phyloP scores from a whole-genome alignment of 2,329 filamentous ascomycete species.

The Fusarium illudens region DNA sequence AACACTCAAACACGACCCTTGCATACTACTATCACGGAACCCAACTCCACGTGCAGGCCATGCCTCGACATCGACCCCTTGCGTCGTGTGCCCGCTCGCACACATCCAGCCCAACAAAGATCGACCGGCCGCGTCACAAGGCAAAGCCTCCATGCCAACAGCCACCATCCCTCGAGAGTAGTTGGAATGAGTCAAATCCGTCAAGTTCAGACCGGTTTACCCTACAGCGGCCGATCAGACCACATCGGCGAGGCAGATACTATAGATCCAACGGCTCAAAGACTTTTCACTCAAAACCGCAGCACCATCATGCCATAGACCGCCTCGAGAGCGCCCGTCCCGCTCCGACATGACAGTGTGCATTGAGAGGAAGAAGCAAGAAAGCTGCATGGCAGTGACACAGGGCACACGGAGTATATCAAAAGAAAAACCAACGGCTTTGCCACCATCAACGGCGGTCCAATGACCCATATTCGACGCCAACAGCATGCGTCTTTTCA shows the following conservation, averaged over 20 bases:
- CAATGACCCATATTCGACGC: not conserved
- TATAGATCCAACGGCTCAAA: not conserved
- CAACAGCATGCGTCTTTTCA: not conserved
- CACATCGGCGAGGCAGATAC: not conserved
- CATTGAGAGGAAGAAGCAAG: slow-evolving; percentile 15
- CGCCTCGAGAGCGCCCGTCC: not conserved
- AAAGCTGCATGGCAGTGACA: not conserved
- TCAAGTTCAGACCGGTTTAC: not conserved
- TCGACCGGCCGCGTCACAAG: not conserved
- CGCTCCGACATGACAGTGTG: not conserved
- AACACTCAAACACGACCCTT: not conserved
- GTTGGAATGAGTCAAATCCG: slow-evolving; percentile 21
- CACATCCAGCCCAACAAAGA: not conserved
- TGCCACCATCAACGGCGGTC: not conserved
- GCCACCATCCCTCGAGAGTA: not conserved
- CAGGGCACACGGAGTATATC: not conserved
- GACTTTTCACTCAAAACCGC: not conserved
- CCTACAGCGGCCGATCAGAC: not conserved
- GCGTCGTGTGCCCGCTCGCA: not conserved
- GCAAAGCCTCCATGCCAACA: slow-evolving; percentile 23
- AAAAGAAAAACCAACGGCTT: slow-evolving; percentile 1
- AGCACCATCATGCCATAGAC: slow-evolving; percentile 1
- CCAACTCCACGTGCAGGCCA: not conserved
- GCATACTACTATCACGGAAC: not conserved
- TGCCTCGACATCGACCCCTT: not conserved